Evolutionary conservation across 2,329 filamentous ascomycete genomes (phyloP).

Genomic region (Stachybotrys elegans): DNA sequence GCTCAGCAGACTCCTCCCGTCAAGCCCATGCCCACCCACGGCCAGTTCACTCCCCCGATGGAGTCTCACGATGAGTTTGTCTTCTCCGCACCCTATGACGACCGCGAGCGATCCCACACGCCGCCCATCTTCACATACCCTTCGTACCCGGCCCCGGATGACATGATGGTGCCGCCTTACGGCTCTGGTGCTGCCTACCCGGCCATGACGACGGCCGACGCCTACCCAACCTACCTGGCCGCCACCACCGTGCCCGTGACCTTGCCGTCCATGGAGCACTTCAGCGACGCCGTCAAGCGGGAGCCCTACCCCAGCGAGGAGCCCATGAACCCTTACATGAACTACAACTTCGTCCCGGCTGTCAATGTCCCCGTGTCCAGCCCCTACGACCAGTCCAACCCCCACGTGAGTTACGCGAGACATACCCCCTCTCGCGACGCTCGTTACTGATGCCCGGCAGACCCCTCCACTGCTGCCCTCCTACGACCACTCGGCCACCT

Average conservation of each 20-base stretch:
- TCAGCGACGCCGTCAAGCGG: slow-evolving; percentile 62
- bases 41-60: slow-evolving; percentile 59
- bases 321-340: slow-evolving; percentile 60
- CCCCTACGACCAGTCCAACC: slow-evolving; percentile 62
- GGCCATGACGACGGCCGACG: slow-evolving; percentile 43
- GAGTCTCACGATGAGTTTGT: slow-evolving; percentile 59
- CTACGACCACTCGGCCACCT: slow-evolving; percentile 61
- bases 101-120: slow-evolving; percentile 64
- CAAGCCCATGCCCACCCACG: slow-evolving; percentile 35
- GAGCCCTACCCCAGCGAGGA: slow-evolving; percentile 54
- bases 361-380: slow-evolving; percentile 58
- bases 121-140: slow-evolving; percentile 65
- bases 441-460: slow-evolving; percentile 53
- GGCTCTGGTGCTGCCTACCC: slow-evolving; percentile 48
- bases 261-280: slow-evolving; percentile 60
- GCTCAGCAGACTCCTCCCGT: slow-evolving; percentile 19
- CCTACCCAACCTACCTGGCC: slow-evolving; percentile 52
- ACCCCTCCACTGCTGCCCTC: slow-evolving; percentile 74
- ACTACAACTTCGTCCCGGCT: slow-evolving; percentile 59
- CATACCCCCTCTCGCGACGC: slow-evolving; percentile 36
- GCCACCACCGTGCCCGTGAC: slow-evolving; percentile 51
- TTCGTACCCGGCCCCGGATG: slow-evolving; percentile 62
- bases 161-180: slow-evolving; percentile 57
- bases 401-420: slow-evolving; percentile 64
- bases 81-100: slow-evolving; percentile 56